Evolutionary conservation across 208 protist species (phyloP).

Genomic region (Leishmania guyanensis): DNA sequence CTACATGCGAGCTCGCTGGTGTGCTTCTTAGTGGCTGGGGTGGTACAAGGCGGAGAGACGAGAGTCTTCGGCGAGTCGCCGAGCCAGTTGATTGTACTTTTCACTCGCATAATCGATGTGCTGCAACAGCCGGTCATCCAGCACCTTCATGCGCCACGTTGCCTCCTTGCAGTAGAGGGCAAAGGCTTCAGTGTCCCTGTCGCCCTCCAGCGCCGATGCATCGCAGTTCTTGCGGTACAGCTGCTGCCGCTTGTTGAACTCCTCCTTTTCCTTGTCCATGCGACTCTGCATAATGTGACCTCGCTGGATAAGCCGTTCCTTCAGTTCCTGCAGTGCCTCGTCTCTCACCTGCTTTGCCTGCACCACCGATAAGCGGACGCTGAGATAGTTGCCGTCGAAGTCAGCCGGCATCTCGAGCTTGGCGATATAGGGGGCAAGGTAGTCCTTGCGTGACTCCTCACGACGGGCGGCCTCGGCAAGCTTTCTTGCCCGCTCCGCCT

Average conservation of each 20-base stretch:
- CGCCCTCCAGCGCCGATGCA: conserved; percentile 60
- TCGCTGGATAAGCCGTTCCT: conserved; percentile 90
- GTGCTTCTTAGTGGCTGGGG: conserved; percentile 4
- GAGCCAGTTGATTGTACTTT: conserved; percentile 81
- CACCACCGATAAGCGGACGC: conserved; percentile 64
- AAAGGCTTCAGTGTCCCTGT: conserved; percentile 83
- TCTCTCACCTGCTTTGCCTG: conserved; percentile 87
- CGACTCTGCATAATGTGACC: conserved; percentile 91
- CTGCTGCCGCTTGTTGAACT: conserved; percentile 73
- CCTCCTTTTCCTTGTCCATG: conserved; percentile 90
- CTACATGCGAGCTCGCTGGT: neutral
- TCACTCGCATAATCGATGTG: conserved; percentile 88
- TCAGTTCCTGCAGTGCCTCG: conserved; percentile 82
- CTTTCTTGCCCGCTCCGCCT: conserved; percentile 70
- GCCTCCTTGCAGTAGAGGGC: conserved; percentile 89
- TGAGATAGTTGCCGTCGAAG: conserved; percentile 81
- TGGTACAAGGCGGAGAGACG: conserved; percentile 69
- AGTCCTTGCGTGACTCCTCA: conserved; percentile 85
- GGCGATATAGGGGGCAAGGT: conserved; percentile 90
- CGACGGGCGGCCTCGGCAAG: conserved; percentile 68
- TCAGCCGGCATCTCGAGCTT: conserved; percentile 68
- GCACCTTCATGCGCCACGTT: conserved; percentile 90
- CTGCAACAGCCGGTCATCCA: conserved; percentile 86
- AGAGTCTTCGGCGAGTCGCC: conserved; percentile 75
- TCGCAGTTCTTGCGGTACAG: conserved; percentile 78